Base-by-base conservation (phyloP, 495 filamentous ascomycete genomes). In the Amorphotheca resinae region DNA sequence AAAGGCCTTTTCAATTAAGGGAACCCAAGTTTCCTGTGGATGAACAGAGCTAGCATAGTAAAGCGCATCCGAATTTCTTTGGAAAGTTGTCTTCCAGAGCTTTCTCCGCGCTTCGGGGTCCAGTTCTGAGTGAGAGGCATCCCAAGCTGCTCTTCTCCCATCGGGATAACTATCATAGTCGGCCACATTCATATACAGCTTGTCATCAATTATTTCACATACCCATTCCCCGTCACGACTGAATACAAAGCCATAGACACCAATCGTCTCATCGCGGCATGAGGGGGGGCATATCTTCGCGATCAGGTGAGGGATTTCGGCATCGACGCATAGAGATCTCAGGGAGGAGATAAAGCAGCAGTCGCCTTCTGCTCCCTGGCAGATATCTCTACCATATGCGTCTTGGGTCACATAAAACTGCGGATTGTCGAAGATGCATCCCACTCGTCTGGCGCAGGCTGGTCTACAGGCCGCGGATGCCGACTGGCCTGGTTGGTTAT, bases 1-100 rank as follows among this genome's bases (percentile, higher is more conserved):
- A 61, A 88, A 95, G 0, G 87, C 25, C 11, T 28, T 28, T 11
- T 28, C 25, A 28, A 28, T 28, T 11, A 28, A 28, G 25, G 25
- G 25, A 28, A 28, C 25, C 25, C 25, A 28, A 11, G 11, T 28
- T 11, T 28, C 25, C 25, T 28, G 25, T 28, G 25, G 25, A 28
- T 28, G 25, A 11, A 11, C 25, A 28, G 5, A 28, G 25, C 25
- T 28, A 28, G 25, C 25, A 28, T 28, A 28, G 25, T 5, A 28
- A 28, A 28, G 25, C 25, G 25, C 25, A 11, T 28, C 25, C 5
- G 25, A 28, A 11, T 11, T 11, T 5, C 25, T 28, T 11, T 28
- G 25, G 25, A 5, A 82, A 5, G 25, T 28, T 11, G 5, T 5
- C 11, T 11, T 28, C 25, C 25, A 28, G 5, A 28, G 25, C 25